Percentiles rank a stretch among this genome's conserved stretches.
phyloP scores from a whole-genome alignment of 129 eudicot genomes.

The Saussurea involucrata region DNA sequence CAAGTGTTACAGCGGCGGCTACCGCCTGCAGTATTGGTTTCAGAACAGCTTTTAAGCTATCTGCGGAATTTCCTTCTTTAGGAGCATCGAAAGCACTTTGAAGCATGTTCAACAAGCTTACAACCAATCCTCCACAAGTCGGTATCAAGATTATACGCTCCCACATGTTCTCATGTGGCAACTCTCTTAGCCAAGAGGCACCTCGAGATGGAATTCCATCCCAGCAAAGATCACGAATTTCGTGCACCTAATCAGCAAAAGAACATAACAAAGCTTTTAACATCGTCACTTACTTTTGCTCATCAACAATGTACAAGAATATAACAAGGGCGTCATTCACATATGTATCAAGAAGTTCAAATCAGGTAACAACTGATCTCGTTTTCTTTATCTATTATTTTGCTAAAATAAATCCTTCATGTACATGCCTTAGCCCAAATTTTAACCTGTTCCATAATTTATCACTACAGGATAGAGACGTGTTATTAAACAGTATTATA shows the following conservation, averaged over 20 bases:
- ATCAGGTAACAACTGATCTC: neutral
- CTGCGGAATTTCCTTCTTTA: constrained; percentile 25
- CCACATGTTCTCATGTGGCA: constrained; percentile 54
- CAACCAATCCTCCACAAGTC: constrained; percentile 73
- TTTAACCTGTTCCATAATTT: neutral
- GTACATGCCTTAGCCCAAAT: neutral
- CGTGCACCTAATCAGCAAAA: constrained; percentile 65
- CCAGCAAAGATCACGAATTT: constrained; percentile 83
- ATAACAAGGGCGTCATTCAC: neutral
- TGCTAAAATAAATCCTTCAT: neutral
- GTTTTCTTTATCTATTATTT: neutral
- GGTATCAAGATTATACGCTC: constrained; percentile 65
- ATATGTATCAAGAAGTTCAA: neutral
- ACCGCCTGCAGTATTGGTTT: constrained; percentile 60
- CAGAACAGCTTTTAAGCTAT: constrained; percentile 40
- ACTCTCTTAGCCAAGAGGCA: constrained; percentile 82
- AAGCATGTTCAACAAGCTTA: constrained; percentile 53
- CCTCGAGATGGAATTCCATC: constrained; percentile 76
- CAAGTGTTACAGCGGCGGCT: constrained; percentile 89
- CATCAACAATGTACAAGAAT: neutral
- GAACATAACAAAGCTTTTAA: constrained; percentile 6
- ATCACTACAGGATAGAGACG: neutral
- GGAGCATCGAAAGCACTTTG: constrained; percentile 44
- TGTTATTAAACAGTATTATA: neutral
- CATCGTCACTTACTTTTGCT: neutral